Conservation (phyloP, 345 rosid species). For the Hypericum androsaemum region DNA sequence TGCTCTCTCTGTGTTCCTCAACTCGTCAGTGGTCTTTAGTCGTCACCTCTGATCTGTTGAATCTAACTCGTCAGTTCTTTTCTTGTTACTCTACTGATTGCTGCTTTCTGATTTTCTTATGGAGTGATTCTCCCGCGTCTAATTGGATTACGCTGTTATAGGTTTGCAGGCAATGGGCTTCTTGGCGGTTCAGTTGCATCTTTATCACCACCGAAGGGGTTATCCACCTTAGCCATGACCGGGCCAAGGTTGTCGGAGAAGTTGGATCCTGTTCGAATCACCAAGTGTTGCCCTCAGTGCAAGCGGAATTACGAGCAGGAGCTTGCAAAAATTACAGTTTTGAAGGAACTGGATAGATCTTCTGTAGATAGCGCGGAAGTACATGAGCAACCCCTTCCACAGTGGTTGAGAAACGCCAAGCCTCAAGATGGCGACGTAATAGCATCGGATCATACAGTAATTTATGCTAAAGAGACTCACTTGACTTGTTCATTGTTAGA, state of each 20-base stretch:
- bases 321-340: constrained; percentile 29
- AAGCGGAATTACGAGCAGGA: constrained; percentile 57
- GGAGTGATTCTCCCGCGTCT: background rate
- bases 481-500: background rate
- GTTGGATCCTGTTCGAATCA: constrained; percentile 33
- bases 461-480: background rate
- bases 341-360: constrained; percentile 33
- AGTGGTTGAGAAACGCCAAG: constrained; percentile 75
- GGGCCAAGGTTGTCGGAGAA: constrained; percentile 34
- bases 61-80: too few species aligned
- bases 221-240: constrained; percentile 24
- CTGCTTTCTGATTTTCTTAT: too few species aligned
- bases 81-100: too few species aligned
- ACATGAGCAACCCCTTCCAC: constrained; percentile 37
- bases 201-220: constrained; percentile 45
- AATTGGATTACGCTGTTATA: constrained; percentile 10
- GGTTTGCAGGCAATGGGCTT: constrained; percentile 51
- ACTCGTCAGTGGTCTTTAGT: too few species aligned
- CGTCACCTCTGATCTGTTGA: too few species aligned
- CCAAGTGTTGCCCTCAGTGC: constrained; percentile 61
- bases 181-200: constrained; percentile 48
- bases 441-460: constrained; percentile 26
- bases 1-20: too few species aligned
- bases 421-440: constrained; percentile 24
- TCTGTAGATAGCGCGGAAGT: constrained; percentile 41